These are phyloP conservation scores for Isatis lusitanica DNA, from an alignment of 441 rosid genomes.

Conservation along the genomic window DNA sequence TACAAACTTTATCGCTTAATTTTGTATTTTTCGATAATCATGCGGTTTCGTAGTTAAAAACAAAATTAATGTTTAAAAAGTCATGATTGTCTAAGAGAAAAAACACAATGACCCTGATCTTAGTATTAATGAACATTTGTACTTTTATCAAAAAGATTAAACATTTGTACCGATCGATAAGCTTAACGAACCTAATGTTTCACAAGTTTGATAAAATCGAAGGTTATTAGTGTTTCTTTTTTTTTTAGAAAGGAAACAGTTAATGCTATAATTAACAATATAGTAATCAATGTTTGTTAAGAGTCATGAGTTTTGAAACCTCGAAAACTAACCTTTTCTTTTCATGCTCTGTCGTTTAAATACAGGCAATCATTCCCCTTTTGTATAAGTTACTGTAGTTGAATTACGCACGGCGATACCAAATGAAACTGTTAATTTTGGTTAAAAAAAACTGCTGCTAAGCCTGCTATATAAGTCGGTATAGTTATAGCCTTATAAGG, in stretches of 20 bases:
- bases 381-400: not conserved
- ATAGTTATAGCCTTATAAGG: not conserved
- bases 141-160: no score
- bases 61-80: not conserved
- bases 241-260: no score
- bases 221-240: no score
- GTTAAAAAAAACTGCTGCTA: not conserved
- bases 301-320: slow-evolving; percentile 29
- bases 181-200: not conserved
- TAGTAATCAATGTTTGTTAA: slow-evolving; percentile 22
- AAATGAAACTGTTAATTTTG: not conserved
- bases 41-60: not conserved
- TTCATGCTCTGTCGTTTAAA: slow-evolving; percentile 17
- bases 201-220: not conserved
- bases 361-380: not conserved
- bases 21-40: not conserved
- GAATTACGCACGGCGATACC: not conserved
- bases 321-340: not conserved
- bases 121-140: not conserved
- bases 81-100: not conserved
- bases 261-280: not conserved
- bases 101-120: not conserved
- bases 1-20: not conserved
- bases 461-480: not conserved
- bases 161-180: not conserved